Evolutionary conservation across 306 rosid species (phyloP), one percentile per base, ranked within the genome.

Genomic region (Oxytropis ochrocephala): DNA sequence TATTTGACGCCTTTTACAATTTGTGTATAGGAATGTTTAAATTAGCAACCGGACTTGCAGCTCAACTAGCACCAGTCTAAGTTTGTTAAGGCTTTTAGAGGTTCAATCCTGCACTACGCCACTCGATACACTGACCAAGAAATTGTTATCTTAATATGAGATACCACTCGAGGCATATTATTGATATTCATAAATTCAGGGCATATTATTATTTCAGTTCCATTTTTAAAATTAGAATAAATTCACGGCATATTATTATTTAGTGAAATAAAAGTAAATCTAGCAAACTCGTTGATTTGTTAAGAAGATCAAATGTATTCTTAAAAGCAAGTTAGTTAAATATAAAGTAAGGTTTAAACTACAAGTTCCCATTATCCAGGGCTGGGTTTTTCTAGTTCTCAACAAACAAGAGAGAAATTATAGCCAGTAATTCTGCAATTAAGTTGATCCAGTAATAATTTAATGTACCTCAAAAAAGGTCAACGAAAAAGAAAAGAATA

Each of bases 21-120:
- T 52, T 74, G 4, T 7, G 30, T 18, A 54, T 62, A 74, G 47
- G 52, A 63, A 63, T 62, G 61, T 63, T 62, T 27, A 51, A 27
- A 16, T 14, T 13, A 61, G 53, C 53, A 56, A 72, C 8, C 1
- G 27, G 42, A 27, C 46, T 52, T 63, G 71, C 63, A 73, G 33
- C 47, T 52, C 47, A 50, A 61, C n/a, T 39, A 38, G 11, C 57
- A 48, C 10, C 2, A n/a, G 68, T 38, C 36, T 17, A 42, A 52
- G 57, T 52, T 14, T 36, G 32, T 16, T 32, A 57, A 57, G 39
- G 18, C 24, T 13, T 72, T 27, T 6, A 33, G 32, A 65, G 30
- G 43, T 36, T 56, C 14, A 33, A 47, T 36, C 41, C 50, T 35
- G 60, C 52, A 19, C 33, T n/a, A 64, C 17, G 9, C 33, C 65